These are phyloP conservation scores for Chrysanthemum seticuspe DNA, from an alignment of 129 eudicot species.

Conservation along the genomic window DNA sequence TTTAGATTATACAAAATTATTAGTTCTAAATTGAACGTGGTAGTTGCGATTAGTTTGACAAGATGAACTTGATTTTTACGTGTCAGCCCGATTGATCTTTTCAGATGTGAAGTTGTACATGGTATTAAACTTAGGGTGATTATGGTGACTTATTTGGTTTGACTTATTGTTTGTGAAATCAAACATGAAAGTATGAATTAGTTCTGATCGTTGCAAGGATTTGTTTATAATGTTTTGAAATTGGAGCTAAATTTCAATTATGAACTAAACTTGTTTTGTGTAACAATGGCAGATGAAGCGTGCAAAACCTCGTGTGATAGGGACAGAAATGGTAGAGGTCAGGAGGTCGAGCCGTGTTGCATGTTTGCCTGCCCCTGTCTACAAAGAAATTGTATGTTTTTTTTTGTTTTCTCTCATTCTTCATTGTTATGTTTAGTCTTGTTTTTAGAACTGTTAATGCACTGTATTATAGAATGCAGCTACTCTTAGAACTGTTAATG, in stretches of 20 bases:
- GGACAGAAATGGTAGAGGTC: slow-evolving; percentile 74
- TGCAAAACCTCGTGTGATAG: slow-evolving; percentile 52
- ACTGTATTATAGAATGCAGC: no score
- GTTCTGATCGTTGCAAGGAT: neutral
- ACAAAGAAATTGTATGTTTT: slow-evolving; percentile 54
- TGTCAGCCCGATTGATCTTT: no score
- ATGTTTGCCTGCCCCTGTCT: slow-evolving; percentile 69
- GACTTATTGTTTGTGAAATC: neutral
- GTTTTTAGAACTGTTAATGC: no score
- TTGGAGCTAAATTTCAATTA: no score
- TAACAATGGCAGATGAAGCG: slow-evolving; percentile 55
- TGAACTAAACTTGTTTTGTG: neutral
- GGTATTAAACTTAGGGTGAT: neutral
- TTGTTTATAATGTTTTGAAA: neutral
- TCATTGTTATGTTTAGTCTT: neutral
- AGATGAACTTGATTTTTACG: no score
- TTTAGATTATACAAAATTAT: no score
- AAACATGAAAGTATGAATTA: neutral
- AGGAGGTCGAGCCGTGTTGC: slow-evolving; percentile 78
- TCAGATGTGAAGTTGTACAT: no score
- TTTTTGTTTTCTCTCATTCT: neutral
- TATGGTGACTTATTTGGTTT: neutral
- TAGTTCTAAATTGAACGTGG: no score
- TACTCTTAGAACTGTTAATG: no score
- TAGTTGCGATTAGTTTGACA: no score